phyloP scores from a whole-genome alignment of 768 basidiomycete species.

The Pholiota molesta region DNA sequence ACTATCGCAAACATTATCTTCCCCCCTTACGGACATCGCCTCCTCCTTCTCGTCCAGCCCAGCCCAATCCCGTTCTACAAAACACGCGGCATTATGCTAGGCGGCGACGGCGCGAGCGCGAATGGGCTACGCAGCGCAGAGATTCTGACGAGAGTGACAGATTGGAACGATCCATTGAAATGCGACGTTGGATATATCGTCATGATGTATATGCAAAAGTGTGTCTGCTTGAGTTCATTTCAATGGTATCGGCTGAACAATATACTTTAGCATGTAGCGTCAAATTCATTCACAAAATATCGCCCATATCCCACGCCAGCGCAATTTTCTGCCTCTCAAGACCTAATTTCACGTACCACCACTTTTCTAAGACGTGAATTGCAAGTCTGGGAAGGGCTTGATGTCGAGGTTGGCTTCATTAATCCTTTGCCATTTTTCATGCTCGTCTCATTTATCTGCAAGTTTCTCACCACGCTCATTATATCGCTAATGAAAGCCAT shows the following conservation, averaged over 20 bases:
- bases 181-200: slow-evolving; percentile 79
- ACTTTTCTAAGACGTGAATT: slow-evolving; percentile 85
- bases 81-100: slow-evolving; percentile 32
- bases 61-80: slow-evolving; percentile 26
- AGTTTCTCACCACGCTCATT: slow-evolving; percentile 91
- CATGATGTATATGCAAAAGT: slow-evolving; percentile 88
- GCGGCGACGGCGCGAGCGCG: slow-evolving; percentile 45
- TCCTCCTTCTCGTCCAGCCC: slow-evolving; percentile 33
- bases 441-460: slow-evolving; percentile 20
- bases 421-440: slow-evolving; percentile 3
- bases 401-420: slow-evolving; percentile 70
- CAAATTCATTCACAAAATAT: slow-evolving; percentile 83
- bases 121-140: slow-evolving; percentile 58
- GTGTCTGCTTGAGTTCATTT: slow-evolving; percentile 23
- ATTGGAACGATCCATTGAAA: slow-evolving; percentile 73
- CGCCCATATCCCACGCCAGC: slow-evolving; percentile 88
- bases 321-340: slow-evolving; percentile 78
- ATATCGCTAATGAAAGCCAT: slow-evolving; percentile 90
- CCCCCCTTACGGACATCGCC: slow-evolving; percentile 63
- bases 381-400: slow-evolving; percentile 85
- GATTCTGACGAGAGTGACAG: slow-evolving; percentile 65
- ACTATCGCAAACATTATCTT: slow-evolving; percentile 82
- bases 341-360: slow-evolving; percentile 75
- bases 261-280: slow-evolving; percentile 78
- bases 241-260: slow-evolving; percentile 12